Evolutionary conservation across 805 yeast species (phyloP).

Genomic region (Saitoella complicata): DNA sequence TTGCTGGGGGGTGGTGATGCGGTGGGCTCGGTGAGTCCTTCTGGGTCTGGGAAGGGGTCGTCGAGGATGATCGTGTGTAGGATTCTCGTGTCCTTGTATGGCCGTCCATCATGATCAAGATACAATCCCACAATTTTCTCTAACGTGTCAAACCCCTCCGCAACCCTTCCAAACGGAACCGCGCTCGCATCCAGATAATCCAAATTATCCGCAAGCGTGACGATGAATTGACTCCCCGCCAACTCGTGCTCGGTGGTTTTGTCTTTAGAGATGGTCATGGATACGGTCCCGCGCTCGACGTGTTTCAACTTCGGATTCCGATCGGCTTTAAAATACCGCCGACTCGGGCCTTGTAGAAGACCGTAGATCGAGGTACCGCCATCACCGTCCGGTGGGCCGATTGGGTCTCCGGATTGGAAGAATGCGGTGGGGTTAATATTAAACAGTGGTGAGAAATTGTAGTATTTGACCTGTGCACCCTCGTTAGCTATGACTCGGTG

Average conservation of each 20-base stretch:
- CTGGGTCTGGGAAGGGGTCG: slow-evolving; percentile 35
- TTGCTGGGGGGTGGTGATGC: slow-evolving; percentile 25
- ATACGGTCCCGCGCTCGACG: slow-evolving; percentile 23
- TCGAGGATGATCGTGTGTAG: slow-evolving; percentile 33
- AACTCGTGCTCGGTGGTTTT: slow-evolving; percentile 6
- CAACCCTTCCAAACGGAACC: slow-evolving; percentile 33
- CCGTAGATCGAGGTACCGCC: slow-evolving; percentile 24
- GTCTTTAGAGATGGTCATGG: slow-evolving; percentile 13
- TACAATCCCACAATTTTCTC: slow-evolving; percentile 27
- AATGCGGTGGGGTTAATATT: slow-evolving; percentile 26
- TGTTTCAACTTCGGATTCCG: slow-evolving; percentile 17
- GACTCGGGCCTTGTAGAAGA: slow-evolving; percentile 8
- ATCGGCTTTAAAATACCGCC: slow-evolving; percentile 14
- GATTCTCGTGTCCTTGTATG: slow-evolving; percentile 35
- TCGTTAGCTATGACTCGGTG: too few relatives aligned
- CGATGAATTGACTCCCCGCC: slow-evolving; percentile 25
- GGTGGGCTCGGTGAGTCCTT: slow-evolving; percentile 15
- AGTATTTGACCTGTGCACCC: slow-evolving; percentile 24
- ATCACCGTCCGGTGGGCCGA: slow-evolving; percentile 23
- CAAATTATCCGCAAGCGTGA: slow-evolving; percentile 41
- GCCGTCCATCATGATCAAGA: slow-evolving; percentile 27
- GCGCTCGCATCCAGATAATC: slow-evolving; percentile 58
- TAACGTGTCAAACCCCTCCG: slow-evolving; percentile 33
- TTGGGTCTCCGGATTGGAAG: slow-evolving; percentile 34
- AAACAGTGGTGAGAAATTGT: slow-evolving; percentile 35